Base-by-base conservation (phyloP, 345 rosid species). In the Excoecaria cochinchinensis region DNA sequence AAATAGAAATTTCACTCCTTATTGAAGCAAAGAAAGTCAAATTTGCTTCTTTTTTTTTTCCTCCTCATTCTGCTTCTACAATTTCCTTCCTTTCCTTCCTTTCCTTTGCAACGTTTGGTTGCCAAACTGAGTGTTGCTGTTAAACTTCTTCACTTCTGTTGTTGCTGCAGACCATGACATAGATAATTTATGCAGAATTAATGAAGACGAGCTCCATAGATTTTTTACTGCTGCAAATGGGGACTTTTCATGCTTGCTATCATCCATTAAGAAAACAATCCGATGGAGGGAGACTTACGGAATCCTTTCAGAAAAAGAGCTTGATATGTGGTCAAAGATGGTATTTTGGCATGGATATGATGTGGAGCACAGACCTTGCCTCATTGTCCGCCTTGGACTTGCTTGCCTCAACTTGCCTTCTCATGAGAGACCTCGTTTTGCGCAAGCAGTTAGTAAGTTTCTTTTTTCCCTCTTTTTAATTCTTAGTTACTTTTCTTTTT, bases 291-390 rank as follows among this genome's bases (percentile, higher is more conserved):
- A 89, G 81, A 88, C 92, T 25, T 95, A 90, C 71, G 77, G 86
- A 78, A 84, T 94, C 73, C 88, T 95, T 71, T 84, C 95, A 5
- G 90, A 85, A 73, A 88, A 91, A 77, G 99, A 92, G 82, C 97
- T 95, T 76, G 87, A 82, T 76, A 79, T 74, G 62, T 95, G 99
- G 98, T 89, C 94, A 46, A 81, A 84, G 79, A 67, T 95, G 84
- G 87, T 91, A 24, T 95, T 95, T 78, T 95, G 99, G 99, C 99
- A 95, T 87, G 98, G 97, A 71, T 82, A 74, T 85, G 99, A 95
- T 81, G 74, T 84, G 81, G 86, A 81, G 84, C 74, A 89, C 76
- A 86, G 90, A 63, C 98, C 98, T 44, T 95, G 98, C 80, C 93
- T 95, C 40, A 84, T 95, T 57, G 92, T 95, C 46, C 89, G 96